Conservation (phyloP, 2,329 filamentous ascomycete species). For the Ustulina deusta region DNA sequence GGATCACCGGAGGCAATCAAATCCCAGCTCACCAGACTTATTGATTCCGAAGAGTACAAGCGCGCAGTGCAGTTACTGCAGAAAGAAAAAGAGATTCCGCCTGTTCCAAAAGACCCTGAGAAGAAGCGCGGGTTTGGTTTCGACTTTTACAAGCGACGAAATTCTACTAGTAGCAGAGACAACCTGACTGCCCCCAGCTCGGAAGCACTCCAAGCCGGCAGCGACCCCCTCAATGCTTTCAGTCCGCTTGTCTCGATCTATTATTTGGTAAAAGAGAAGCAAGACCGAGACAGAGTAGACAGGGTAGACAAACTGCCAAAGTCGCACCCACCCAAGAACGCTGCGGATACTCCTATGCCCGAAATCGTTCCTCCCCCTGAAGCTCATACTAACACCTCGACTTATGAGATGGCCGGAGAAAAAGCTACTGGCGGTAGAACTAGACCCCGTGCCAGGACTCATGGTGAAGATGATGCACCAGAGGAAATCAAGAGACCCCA, state of each 20-base stretch:
- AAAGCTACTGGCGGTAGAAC: slow-evolving; percentile 86
- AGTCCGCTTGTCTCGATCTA: slow-evolving; percentile 94
- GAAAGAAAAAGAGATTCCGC: slow-evolving; percentile 72
- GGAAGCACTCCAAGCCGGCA: slow-evolving; percentile 84
- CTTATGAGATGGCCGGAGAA: slow-evolving; percentile 91
- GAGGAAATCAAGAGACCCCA: slow-evolving; percentile 78
- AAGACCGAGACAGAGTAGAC: slow-evolving; percentile 76
- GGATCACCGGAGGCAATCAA: slow-evolving; percentile 87
- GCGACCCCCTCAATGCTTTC: slow-evolving; percentile 92
- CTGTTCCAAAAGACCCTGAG: slow-evolving; percentile 73
- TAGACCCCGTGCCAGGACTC: slow-evolving; percentile 87
- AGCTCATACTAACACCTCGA: slow-evolving; percentile 85
- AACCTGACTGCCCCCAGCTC: slow-evolving; percentile 86
- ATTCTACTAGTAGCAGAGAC: slow-evolving; percentile 88
- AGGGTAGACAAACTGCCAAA: slow-evolving; percentile 52
- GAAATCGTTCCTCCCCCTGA: slow-evolving; percentile 85
- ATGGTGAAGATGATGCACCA: slow-evolving; percentile 90
- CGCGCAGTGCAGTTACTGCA: slow-evolving; percentile 79
- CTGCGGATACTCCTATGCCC: slow-evolving; percentile 67
- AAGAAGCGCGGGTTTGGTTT: slow-evolving; percentile 89
- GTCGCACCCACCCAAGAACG: slow-evolving; percentile 53
- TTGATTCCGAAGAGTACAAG: slow-evolving; percentile 95
- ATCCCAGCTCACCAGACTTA: slow-evolving; percentile 82
- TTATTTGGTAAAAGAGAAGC: slow-evolving; percentile 94
- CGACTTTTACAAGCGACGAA: slow-evolving; percentile 96